phyloP scores from a whole-genome alignment of 1,284 basidiomycete genomes.

The Moniliella sp. region DNA sequence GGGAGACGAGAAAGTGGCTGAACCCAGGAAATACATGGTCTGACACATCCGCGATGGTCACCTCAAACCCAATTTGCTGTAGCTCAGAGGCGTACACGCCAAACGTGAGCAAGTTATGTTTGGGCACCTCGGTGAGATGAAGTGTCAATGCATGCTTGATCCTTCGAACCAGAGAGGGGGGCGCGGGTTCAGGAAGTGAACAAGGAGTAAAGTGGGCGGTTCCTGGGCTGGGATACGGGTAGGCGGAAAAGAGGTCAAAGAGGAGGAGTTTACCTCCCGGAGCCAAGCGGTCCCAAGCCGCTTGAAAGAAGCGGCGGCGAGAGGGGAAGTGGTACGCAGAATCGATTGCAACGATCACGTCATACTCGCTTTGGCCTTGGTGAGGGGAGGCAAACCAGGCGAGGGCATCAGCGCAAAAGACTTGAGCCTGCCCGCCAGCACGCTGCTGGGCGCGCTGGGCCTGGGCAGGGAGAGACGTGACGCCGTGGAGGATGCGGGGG shows the following conservation, averaged over 20 bases:
- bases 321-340: constrained; percentile 28
- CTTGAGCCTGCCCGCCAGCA: neutral
- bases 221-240: constrained; percentile 9
- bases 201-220: neutral
- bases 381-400: neutral
- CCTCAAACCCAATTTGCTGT: constrained; percentile 6
- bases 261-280: constrained; percentile 18
- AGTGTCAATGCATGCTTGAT: constrained; percentile 8
- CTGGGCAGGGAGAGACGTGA: constrained; percentile 16
- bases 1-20: constrained; percentile 9
- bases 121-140: constrained; percentile 7
- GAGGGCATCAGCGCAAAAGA: neutral
- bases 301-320: constrained; percentile 12
- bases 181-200: constrained; percentile 4
- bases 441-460: constrained; percentile 8
- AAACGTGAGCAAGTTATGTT: constrained; percentile 9
- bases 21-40: constrained; percentile 20
- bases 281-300: constrained; percentile 6
- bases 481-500: constrained; percentile 17
- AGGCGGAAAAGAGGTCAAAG: constrained; percentile 16
- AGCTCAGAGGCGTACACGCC: constrained; percentile 5
- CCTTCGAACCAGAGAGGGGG: constrained; percentile 4
- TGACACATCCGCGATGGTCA: constrained; percentile 19
- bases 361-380: constrained; percentile 5
- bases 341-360: constrained; percentile 24